Percentiles rank a stretch among this genome's conserved stretches.
Conservation (phyloP, 768 basidiomycete genomes). For the Artomyces pyxidatus region DNA sequence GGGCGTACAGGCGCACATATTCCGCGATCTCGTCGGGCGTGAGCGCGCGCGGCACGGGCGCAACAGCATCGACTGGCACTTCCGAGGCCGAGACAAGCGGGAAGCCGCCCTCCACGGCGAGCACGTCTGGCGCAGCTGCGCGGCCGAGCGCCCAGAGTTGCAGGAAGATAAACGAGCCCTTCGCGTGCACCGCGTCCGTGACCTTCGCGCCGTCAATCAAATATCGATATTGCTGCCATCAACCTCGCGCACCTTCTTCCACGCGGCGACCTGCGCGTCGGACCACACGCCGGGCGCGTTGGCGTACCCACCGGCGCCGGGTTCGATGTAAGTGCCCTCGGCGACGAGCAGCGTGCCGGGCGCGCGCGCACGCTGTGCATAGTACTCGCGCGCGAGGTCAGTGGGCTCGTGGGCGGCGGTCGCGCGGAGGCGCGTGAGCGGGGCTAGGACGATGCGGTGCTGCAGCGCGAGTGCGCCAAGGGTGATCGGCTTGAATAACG, state of each 20-base stretch:
- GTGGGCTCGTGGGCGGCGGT: neutral
- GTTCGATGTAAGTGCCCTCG: neutral
- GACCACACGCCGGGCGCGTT: neutral
- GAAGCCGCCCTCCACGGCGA: no score
- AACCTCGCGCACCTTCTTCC: neutral
- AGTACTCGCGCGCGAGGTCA: neutral
- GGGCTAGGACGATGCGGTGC: constrained; percentile 19
- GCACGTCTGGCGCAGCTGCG: no score
- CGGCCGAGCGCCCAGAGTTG: no score
- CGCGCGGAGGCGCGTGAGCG: constrained; percentile 17
- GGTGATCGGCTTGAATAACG: constrained; percentile 13
- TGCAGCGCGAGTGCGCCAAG: constrained; percentile 13
- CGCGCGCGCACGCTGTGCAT: constrained; percentile 9
- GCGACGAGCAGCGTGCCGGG: constrained; percentile 10
- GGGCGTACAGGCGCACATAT: no score
- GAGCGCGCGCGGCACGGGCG: no score
- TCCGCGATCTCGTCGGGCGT: no score
- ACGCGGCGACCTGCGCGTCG: neutral
- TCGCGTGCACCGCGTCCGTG: no score
- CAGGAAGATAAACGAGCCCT: no score
- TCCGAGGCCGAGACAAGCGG: no score
- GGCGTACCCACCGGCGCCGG: neutral
- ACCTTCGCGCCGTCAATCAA: no score
- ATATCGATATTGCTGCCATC: neutral
- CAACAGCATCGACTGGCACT: no score